Evolutionary conservation across 148 eudicot species (phyloP), one percentile per base, ranked within the genome.

Genomic region (Cornus suecica): DNA sequence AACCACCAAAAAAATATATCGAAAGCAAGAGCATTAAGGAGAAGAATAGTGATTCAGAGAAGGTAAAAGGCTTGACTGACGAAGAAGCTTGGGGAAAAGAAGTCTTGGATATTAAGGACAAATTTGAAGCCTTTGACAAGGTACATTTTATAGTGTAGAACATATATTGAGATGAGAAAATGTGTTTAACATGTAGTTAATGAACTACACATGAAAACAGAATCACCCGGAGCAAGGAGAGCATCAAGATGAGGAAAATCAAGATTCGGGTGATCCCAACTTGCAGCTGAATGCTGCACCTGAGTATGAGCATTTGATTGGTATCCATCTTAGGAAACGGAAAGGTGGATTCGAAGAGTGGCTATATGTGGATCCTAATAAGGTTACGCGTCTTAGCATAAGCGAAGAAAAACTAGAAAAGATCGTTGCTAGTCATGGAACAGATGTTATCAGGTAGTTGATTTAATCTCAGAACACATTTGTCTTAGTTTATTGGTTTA

Each of bases 1-100:
- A 91, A 78, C 90, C 91, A 10, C 91, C 96, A 24, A 91, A 89
- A 74, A 86, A 87, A 69, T 87, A 86, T 77, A 84, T 87, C 14
- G 80, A 83, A 63, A 76, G 56, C 27, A 79, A 80, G 72, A 81
- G 48, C 16, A 34, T 34, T 15, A 62, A 51, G 7, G 77, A 81
- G 2, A 74, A 84, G n/a, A 80, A 37, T 6, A 60, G 37, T 25
- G 62, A 62, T 23, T 65, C 79, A 29, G 37, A 70, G 68, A 78
- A 78, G 30, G 72, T 20, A 65, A 80, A 75, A 32, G 77, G 78
- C 60, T 75, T 80, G 14, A 60, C 77, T 2, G 87, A 84, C 28
- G 87, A 81, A 66, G 63, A 2, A 18, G 78, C 71, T 1, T 81
- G 87, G 87, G 87, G 84, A 10, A 51, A 64, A 5, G 87, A 84